These are phyloP conservation scores for Candida xyloterini DNA, from an alignment of 805 yeast genomes.

Conservation along the genomic window DNA sequence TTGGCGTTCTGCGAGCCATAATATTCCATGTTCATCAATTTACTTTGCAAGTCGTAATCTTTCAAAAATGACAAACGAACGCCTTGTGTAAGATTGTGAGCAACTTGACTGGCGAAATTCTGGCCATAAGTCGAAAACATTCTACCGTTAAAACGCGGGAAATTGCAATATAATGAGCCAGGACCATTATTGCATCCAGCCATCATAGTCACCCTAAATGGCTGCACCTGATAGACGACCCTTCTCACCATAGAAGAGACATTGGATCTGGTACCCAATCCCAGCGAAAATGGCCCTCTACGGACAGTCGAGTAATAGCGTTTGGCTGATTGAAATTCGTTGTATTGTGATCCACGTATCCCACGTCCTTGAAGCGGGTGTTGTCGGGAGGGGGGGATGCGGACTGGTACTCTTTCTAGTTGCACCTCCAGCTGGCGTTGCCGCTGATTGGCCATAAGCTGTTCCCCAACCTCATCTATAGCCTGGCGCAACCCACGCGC, in stretches of 20 bases:
- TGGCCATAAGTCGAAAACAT: constrained; percentile 39
- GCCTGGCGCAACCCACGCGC: constrained; percentile 46
- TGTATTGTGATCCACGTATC: constrained; percentile 9
- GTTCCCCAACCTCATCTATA: constrained; percentile 46
- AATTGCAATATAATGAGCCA: constrained; percentile 34
- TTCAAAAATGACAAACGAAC: constrained; percentile 36
- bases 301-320: constrained; percentile 18
- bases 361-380: constrained; percentile 24
- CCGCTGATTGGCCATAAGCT: constrained; percentile 25
- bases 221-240: constrained; percentile 27
- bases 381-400: constrained; percentile 21
- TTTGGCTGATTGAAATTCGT: constrained; percentile 24
- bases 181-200: constrained; percentile 29
- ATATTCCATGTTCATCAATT: constrained; percentile 16
- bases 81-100: constrained; percentile 52
- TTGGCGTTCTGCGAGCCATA: constrained; percentile 22
- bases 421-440: constrained; percentile 32
- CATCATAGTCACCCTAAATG: constrained; percentile 26
- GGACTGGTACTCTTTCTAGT: constrained; percentile 41
- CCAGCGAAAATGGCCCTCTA: constrained; percentile 6
- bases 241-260: constrained; percentile 19
- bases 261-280: constrained; percentile 10
- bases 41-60: constrained; percentile 31
- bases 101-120: constrained; percentile 51
- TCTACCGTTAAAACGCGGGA: constrained; percentile 36